phyloP scores from a whole-genome alignment of 2,329 filamentous ascomycete species.

The Penicillium thymicola region DNA sequence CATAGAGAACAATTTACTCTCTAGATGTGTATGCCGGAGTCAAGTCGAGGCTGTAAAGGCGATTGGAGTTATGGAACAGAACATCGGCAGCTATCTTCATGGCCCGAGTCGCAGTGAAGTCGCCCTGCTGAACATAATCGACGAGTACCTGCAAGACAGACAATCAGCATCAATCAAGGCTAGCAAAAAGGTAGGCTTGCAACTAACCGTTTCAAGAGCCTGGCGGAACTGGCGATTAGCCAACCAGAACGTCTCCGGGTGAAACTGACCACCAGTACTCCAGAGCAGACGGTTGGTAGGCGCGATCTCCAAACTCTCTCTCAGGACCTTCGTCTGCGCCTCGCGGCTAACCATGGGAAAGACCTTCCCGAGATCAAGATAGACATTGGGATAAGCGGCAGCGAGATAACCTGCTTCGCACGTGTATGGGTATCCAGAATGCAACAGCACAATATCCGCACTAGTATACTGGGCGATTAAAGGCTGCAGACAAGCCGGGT shows the following conservation, averaged over 20 bases:
- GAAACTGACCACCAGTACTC: constrained; percentile 77
- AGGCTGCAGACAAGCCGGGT: constrained; percentile 70
- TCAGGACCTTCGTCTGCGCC: constrained; percentile 68
- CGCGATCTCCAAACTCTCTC: constrained; percentile 70
- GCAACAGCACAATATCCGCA: constrained; percentile 73
- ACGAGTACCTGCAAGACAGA: constrained; percentile 53
- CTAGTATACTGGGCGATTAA: constrained; percentile 67
- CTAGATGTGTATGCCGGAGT: constrained; percentile 23
- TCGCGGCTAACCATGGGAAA: constrained; percentile 75
- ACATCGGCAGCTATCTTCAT: constrained; percentile 63
- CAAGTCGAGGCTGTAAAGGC: constrained; percentile 63
- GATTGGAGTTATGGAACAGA: constrained; percentile 73
- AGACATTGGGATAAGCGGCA: constrained; percentile 72
- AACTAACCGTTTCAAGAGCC: constrained; percentile 61
- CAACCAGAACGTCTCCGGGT: constrained; percentile 73
- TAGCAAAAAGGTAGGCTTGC: background rate
- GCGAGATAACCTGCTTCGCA: constrained; percentile 76
- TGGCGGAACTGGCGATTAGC: constrained; percentile 70
- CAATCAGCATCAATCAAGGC: background rate
- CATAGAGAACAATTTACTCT: background rate
- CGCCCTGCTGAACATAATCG: constrained; percentile 63
- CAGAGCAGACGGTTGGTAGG: constrained; percentile 74
- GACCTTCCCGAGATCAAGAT: constrained; percentile 77
- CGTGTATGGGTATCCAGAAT: constrained; percentile 78
- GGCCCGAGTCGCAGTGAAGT: constrained; percentile 61